Base-by-base conservation (phyloP, 306 rosid genomes). In the Rosa multiflora region DNA sequence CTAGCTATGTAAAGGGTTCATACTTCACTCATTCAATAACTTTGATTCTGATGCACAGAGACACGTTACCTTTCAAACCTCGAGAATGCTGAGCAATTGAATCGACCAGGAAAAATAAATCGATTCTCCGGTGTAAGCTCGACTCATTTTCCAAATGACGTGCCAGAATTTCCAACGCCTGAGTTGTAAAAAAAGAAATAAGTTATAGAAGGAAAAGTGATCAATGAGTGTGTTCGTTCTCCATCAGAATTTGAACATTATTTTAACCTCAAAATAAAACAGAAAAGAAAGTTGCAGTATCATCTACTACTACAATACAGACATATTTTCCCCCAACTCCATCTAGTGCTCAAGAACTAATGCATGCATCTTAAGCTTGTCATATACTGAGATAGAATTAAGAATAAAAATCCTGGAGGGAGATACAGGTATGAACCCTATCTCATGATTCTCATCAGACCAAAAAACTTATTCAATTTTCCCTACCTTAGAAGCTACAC, bases 71-170 rank as follows among this genome's bases (percentile, higher is more conserved):
- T 88, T 94, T 92, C 74, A 94, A 84, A 66, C 91, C 88, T 61
- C 92, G 90, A 67, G 96, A 91, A 74, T 80, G 87, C 82, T 91
- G 97, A 4, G 94, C 82, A 67, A 94, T 91, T 71, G 99, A 94
- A 77, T 94, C 97, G 40, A 94, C 97, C 47, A 94, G 95, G 79
- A 94, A 94, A 85, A 94, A 92, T 56, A 94, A 81, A 82, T 92
- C 99, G 76, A 94, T 90, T 86, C 90, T 87, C 68, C 90, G 87
- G 76, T 85, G 90, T 73, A 91, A 78, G 85, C 92, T 92, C 64
- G 95, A 82, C 74, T 92, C 97, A 26, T 51, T 81, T 87, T 94
- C 97, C 78, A 94, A 78, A 88, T 78, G 80, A 8, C 78, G 85
- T 26, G 86, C 87, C 75, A 94, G 90, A 75, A 85, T 84, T 70